phyloP scores from a whole-genome alignment of 1,284 basidiomycete genomes.

The Cryptococcus neoformans region DNA sequence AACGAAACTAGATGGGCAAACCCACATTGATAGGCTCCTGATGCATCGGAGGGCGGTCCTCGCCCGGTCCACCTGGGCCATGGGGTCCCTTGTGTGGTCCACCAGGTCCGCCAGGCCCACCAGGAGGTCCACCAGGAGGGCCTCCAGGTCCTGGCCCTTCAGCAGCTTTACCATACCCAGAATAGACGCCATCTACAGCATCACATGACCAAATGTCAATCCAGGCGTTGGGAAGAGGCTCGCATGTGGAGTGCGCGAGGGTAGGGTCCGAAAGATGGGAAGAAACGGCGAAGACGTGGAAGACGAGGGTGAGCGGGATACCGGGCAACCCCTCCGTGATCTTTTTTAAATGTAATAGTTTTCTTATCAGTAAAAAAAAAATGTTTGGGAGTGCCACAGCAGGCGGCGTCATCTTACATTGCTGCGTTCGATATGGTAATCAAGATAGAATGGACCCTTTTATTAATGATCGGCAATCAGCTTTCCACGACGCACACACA shows the following conservation, averaged over 20 bases:
- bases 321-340: constrained; percentile 7
- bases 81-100: constrained; percentile 1
- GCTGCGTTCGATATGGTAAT: constrained; percentile 7
- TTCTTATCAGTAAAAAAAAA: too few relatives aligned
- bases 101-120: constrained; percentile 8
- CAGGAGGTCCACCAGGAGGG: constrained; percentile 6
- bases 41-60: not conserved
- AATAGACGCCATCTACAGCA: constrained; percentile 12
- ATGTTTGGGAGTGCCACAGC: too few relatives aligned
- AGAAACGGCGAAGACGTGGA: constrained; percentile 16
- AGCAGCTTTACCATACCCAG: constrained; percentile 14
- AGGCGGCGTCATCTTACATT: too few relatives aligned
- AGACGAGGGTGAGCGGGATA: constrained; percentile 14
- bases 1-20: not conserved
- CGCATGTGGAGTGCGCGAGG: constrained; percentile 5
- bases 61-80: too few relatives aligned
- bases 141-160: constrained; percentile 6
- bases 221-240: constrained; percentile 16
- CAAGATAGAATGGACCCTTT: constrained; percentile 27
- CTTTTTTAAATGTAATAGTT: not conserved
- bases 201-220: constrained; percentile 24
- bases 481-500: not conserved
- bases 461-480: not conserved
- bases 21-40: not conserved
- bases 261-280: constrained; percentile 6